Conservation (phyloP, 2,329 filamentous ascomycete genomes). For the Aaosphaeria pasadenensis region DNA sequence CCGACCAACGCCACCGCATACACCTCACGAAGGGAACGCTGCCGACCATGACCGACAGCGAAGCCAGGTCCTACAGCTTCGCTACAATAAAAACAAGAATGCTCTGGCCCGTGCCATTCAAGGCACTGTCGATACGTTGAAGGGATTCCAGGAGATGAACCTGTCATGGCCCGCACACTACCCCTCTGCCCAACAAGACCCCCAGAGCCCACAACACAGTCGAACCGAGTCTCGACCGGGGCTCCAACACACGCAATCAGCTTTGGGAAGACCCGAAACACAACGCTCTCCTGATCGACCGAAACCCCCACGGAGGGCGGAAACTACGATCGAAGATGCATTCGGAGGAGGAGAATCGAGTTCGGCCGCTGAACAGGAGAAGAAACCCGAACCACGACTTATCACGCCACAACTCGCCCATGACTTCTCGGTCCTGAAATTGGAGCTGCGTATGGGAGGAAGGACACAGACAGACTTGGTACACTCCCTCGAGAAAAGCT, state of each 20-base stretch:
- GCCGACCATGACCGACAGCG: slow-evolving; percentile 63
- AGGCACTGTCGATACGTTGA: slow-evolving; percentile 78
- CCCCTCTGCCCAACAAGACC: slow-evolving; percentile 67
- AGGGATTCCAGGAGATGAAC: slow-evolving; percentile 84
- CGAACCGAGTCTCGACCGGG: slow-evolving; percentile 58
- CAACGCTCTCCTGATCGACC: slow-evolving; percentile 46
- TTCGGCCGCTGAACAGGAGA: slow-evolving; percentile 61
- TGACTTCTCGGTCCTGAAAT: slow-evolving; percentile 91
- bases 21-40: slow-evolving; percentile 50
- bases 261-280: slow-evolving; percentile 49
- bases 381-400: slow-evolving; percentile 70
- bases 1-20: slow-evolving; percentile 55
- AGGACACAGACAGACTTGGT: slow-evolving; percentile 87
- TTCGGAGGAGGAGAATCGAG: slow-evolving; percentile 68
- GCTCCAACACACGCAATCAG: slow-evolving; percentile 63
- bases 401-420: slow-evolving; percentile 91
- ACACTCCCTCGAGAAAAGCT: slow-evolving; percentile 88
- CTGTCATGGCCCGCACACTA: slow-evolving; percentile 92
- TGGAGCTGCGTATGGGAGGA: slow-evolving; percentile 87
- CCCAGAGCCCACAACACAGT: slow-evolving; percentile 36
- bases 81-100: slow-evolving; percentile 89
- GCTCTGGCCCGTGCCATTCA: slow-evolving; percentile 85
- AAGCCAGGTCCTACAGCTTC: slow-evolving; percentile 85
- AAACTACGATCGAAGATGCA: slow-evolving; percentile 65
- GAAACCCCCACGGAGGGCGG: slow-evolving; percentile 61